Evolutionary conservation across 78 protist genomes (phyloP).

Genomic region (Emiliania huxleyi): DNA sequence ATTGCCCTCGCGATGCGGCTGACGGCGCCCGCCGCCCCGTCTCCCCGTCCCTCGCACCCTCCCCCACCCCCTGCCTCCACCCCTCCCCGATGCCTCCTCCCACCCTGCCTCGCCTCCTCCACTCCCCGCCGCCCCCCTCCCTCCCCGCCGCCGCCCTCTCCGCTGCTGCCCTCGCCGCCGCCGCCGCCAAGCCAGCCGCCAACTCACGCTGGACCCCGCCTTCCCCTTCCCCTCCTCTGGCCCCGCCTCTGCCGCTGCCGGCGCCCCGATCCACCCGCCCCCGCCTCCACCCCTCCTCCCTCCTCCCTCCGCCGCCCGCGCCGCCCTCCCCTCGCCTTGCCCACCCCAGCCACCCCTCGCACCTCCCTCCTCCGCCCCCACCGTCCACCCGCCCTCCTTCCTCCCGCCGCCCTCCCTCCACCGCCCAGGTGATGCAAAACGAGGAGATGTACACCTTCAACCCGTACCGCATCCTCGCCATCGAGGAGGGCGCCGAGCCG

Average conservation of each 20-base stretch:
- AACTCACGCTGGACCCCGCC: too few species aligned
- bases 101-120: too few species aligned
- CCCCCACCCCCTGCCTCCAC: background rate
- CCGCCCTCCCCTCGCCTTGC: background rate
- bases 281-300: too few species aligned
- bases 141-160: too few species aligned
- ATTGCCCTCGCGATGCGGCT: background rate
- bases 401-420: too few species aligned
- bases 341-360: background rate
- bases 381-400: too few species aligned
- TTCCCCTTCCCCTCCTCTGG: too few species aligned
- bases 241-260: too few species aligned
- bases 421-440: background rate
- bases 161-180: too few species aligned
- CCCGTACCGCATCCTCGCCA: slow-evolving; percentile 32
- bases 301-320: background rate
- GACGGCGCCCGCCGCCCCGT: background rate
- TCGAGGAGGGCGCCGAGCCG: slow-evolving; percentile 9
- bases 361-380: background rate
- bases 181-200: too few species aligned
- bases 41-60: background rate
- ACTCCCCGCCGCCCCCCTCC: too few species aligned
- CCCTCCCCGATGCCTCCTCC: background rate
- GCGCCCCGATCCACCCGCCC: too few species aligned
- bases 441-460: background rate